Conservation (phyloP, 495 filamentous ascomycete species). For the Trichoderma gamsii region DNA sequence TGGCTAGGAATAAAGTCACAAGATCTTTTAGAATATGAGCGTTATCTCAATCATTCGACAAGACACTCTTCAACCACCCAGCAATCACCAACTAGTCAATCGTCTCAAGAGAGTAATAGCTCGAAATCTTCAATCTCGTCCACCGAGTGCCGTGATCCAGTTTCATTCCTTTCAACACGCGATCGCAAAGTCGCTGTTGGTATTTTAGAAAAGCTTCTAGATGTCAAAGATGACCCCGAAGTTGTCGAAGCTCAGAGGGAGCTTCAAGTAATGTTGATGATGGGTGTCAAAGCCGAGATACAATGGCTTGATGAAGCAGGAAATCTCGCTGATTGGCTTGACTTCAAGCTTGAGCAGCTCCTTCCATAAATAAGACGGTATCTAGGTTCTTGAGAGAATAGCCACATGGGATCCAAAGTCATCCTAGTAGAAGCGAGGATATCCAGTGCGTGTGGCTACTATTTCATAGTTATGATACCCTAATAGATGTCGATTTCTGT, state of each 20-base stretch:
- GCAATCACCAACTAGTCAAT: slow-evolving; percentile 18
- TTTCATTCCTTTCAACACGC: slow-evolving; percentile 48
- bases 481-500: background rate
- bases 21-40: slow-evolving; percentile 43
- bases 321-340: slow-evolving; percentile 61
- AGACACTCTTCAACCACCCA: slow-evolving; percentile 2
- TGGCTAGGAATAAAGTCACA: slow-evolving; percentile 70
- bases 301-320: slow-evolving; percentile 65
- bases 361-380: background rate
- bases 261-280: slow-evolving; percentile 79
- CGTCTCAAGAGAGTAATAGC: slow-evolving; percentile 5
- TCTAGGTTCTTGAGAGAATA: background rate
- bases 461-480: background rate
- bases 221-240: slow-evolving; percentile 11
- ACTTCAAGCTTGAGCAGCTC: slow-evolving; percentile 28
- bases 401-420: too few relatives aligned
- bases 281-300: slow-evolving; percentile 85
- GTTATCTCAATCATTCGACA: slow-evolving; percentile 10
- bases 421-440: too few relatives aligned
- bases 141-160: slow-evolving; percentile 13
- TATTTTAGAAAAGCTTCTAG: slow-evolving; percentile 52
- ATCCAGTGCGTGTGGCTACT: background rate
- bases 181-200: slow-evolving; percentile 63
- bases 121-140: background rate
- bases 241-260: slow-evolving; percentile 51